Evolutionary conservation across 2,329 filamentous ascomycete species (phyloP), one percentile per base, ranked within the genome.

Genomic region (Dichotomopilus funicola): DNA sequence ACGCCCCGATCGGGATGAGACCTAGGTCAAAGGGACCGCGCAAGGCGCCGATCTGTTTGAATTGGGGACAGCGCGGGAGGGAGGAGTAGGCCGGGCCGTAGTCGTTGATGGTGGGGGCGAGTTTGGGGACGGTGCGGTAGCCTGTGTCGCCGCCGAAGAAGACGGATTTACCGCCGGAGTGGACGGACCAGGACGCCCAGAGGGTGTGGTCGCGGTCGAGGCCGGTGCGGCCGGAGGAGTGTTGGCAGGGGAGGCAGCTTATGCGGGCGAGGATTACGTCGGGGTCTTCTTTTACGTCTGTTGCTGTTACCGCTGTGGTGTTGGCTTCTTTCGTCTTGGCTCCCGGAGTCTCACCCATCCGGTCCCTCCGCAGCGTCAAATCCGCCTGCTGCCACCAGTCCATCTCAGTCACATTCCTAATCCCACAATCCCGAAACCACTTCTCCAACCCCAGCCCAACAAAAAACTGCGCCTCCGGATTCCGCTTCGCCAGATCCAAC

Each of bases 361-460:
- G 8, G 1, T 69, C 9, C 46, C 63, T 61, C 61, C 64, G 56
- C 33, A 96, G 72, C 0, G 75, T 82, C n/a, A 96, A 70, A 48
- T 92, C 85, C 5, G 83, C 79, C 60, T 89, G 86, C 63, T 95
- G 86, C 92, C 92, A 96, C 92, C 92, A 96, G 72, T 97, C 92
- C 65, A 96, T 71, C 73, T 96, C 91, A 0, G 89, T 95, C 44
- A 92, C 86, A 57, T 90, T 88, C 1, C 79, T 61, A 53, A 96
- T 81, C 1, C 89, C 89, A 33, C 77, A 78, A 3, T 77, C 73
- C 47, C 77, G 75, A 70, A 97, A 96, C 91, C 91, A 96, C 48
- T 80, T 75, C 70, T 88, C 88, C 55, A 95, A 82, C 2, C 90
- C 90, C 4, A 96, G 72, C 0, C 90, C 89, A 27, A 91, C 91